Conservation (phyloP, 164 flowering plant genomes). For the Pachysandra terminalis region DNA sequence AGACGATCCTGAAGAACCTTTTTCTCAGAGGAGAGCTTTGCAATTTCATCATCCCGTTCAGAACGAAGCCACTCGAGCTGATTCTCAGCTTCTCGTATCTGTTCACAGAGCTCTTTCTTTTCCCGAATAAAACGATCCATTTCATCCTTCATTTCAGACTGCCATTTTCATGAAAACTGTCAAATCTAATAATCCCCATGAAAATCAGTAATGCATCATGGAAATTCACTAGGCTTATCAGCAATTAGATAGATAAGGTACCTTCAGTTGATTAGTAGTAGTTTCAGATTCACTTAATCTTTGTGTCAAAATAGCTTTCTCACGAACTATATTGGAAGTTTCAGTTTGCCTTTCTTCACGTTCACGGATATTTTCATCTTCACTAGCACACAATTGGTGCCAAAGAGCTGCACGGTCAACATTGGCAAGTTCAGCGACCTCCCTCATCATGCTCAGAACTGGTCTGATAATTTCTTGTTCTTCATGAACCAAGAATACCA, state of each 20-base stretch:
- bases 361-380: slow-evolving; percentile 69
- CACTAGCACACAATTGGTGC: slow-evolving; percentile 91
- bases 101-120: slow-evolving; percentile 78
- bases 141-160: slow-evolving; percentile 91
- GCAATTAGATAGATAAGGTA: slow-evolving; percentile 28
- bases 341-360: slow-evolving; percentile 82
- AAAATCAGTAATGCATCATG: background rate
- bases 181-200: background rate
- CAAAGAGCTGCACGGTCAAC: slow-evolving; percentile 92
- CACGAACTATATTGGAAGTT: slow-evolving; percentile 47
- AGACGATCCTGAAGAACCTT: slow-evolving; percentile 86
- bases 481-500: slow-evolving; percentile 37
- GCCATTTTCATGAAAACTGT: slow-evolving; percentile 22
- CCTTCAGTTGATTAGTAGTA: slow-evolving; percentile 76
- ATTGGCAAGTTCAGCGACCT: slow-evolving; percentile 92
- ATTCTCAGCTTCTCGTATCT: slow-evolving; percentile 73
- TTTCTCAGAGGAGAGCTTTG: slow-evolving; percentile 72
- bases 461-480: slow-evolving; percentile 72
- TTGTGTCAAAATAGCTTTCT: slow-evolving; percentile 64
- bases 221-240: background rate
- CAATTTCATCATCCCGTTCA: slow-evolving; percentile 80
- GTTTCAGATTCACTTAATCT: slow-evolving; percentile 81
- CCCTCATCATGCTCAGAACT: slow-evolving; percentile 86
- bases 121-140: slow-evolving; percentile 80
- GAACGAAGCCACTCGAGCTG: slow-evolving; percentile 94